A percentile compares a stretch with the other conserved stretches of the same genome.
Evolutionary conservation across 495 filamentous ascomycete genomes (phyloP).

Genomic region (Podospora pseudopauciseta): DNA sequence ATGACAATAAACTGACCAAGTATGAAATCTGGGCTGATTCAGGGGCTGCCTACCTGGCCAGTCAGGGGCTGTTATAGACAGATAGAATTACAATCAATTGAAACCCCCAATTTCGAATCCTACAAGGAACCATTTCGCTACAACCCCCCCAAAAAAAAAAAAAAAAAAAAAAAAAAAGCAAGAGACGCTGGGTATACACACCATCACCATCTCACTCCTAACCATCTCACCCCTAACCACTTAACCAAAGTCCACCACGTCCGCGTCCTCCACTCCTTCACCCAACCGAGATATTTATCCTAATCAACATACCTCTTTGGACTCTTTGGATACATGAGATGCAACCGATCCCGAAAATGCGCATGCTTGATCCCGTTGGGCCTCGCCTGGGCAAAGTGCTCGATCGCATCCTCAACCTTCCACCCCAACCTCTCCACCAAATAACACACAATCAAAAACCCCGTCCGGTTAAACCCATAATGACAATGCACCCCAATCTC

Average conservation of each 20-base stretch:
- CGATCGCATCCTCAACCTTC: constrained; percentile 70
- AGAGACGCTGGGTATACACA: constrained; percentile 4
- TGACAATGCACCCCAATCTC: constrained; percentile 88
- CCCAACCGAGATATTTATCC: background rate
- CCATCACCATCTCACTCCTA: no score
- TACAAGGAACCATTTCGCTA: background rate
- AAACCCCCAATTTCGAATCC: background rate
- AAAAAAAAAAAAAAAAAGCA: background rate
- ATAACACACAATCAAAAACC: constrained; percentile 89
- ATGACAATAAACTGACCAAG: constrained; percentile 40
- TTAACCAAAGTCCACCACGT: background rate
- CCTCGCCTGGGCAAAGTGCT: constrained; percentile 68
- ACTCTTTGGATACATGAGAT: constrained; percentile 62
- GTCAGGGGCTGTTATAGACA: constrained; percentile 39
- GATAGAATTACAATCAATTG: background rate
- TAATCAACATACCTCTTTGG: constrained; percentile 26
- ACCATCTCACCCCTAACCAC: background rate
- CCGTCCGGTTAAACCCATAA: constrained; percentile 90
- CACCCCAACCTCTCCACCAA: constrained; percentile 76
- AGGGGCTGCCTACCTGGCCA: constrained; percentile 59
- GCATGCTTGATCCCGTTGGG: constrained; percentile 84
- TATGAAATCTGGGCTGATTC: constrained; percentile 65
- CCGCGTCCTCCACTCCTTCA: no score
- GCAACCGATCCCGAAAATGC: constrained; percentile 84
- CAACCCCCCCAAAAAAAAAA: background rate